Evolutionary conservation across 768 basidiomycete species (phyloP), one percentile per base, ranked within the genome.

Genomic region (Nidularia sp.): DNA sequence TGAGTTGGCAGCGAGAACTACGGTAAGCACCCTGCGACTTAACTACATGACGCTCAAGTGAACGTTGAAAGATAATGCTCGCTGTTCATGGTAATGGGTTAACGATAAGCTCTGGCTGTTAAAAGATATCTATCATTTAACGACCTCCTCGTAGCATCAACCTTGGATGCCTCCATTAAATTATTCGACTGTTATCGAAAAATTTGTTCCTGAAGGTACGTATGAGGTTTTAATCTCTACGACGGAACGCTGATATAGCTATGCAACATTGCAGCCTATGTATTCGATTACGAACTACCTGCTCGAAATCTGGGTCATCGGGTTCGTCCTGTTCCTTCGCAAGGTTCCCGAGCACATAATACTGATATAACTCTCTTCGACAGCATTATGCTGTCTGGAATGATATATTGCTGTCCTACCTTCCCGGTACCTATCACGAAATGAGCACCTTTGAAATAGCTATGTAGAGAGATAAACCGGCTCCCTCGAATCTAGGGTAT

Each of bases 81-180:
- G 62, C 61, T 43, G 78, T 81, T 4, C 81, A 81, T 57, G 84
- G 84, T 34, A 84, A 84, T 60, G 84, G 84, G 18, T 66, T 88
- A 4, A 83, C 85, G 7, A 64, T 66, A 47, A 53, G 62, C 43
- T 51, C 6, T 13, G 46, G 31, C 29, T 5, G 7, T 34, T 51
- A 18, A 33, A 13, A 22, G 41, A 13, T 2, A 9, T 35, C 25
- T 47, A 15, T 48, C 3, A 8, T 15, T 34, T 52, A 44, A 18
- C 43, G 12, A 31, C 34, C 41, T 48, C 15, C 22, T 34, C 32
- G 36, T 7, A 49, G 36, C 42, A 89, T 62, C 73, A 88, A 48
- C 70, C 89, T 51, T 79, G 83, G 77, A 86, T 89, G 86, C 82
- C 86, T 18, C 70, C 75, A 13, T 81, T 82, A 1, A 75, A 78